Evolutionary conservation across 805 yeast genomes (phyloP).

Genomic region (Teunomyces barrocoloradensis): DNA sequence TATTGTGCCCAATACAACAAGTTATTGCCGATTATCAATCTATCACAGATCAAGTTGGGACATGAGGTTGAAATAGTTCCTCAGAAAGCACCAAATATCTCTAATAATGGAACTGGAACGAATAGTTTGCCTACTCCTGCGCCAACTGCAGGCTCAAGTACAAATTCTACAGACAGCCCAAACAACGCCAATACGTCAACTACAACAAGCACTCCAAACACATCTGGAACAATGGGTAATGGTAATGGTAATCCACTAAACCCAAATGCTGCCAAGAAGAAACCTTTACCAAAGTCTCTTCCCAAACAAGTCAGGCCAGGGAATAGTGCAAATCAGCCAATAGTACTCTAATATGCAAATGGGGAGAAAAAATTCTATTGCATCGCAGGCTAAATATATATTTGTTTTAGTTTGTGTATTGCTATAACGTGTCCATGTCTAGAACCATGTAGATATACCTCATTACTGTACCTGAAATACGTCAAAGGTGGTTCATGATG

Average conservation of each 20-base stretch:
- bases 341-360: neutral
- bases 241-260: neutral
- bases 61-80: constrained; percentile 48
- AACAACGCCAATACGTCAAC: neutral
- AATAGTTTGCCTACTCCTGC: constrained; percentile 2
- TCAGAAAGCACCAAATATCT: constrained; percentile 8
- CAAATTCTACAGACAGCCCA: constrained; percentile 1
- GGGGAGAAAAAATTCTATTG: neutral
- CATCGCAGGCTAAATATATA: neutral
- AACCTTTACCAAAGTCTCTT: constrained; percentile 1
- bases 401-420: neutral
- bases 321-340: constrained; percentile 2
- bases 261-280: neutral
- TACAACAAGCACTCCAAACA: neutral
- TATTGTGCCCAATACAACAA: constrained; percentile 45
- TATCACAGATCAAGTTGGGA: constrained; percentile 50
- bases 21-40: constrained; percentile 48
- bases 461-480: neutral
- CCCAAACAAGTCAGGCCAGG: constrained; percentile 1
- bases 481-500: neutral
- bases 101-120: neutral
- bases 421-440: neutral
- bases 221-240: neutral
- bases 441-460: neutral
- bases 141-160: constrained; percentile 1